A percentile compares a stretch with the other conserved stretches of the same genome.
These are phyloP conservation scores for Crithidia expoeki DNA, from an alignment of 208 protist genomes.

Conservation along the genomic window DNA sequence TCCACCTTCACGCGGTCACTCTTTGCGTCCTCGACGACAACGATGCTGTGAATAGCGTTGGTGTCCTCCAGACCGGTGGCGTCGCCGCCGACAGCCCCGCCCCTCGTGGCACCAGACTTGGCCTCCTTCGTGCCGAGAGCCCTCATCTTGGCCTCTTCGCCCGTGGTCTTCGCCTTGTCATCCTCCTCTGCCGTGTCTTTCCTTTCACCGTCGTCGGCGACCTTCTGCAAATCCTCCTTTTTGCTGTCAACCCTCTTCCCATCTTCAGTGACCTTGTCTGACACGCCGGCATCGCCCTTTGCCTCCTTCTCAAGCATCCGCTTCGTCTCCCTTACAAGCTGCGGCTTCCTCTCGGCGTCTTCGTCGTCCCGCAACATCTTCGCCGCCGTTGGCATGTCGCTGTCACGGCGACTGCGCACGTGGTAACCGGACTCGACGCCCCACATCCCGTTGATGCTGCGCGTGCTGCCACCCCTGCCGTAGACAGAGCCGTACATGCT, in stretches of 20 bases:
- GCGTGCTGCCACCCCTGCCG: constrained; percentile 12
- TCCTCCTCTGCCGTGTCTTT: constrained; percentile 3
- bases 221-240: constrained; percentile 7
- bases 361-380: constrained; percentile 30
- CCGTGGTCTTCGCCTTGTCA: constrained; percentile 5
- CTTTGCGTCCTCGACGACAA: constrained; percentile 35
- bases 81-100: constrained; percentile 5
- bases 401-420: constrained; percentile 21
- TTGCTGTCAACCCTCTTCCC: constrained; percentile 1
- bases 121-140: constrained; percentile 4
- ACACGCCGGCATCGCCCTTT: neutral
- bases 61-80: neutral
- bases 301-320: constrained; percentile 14
- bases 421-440: constrained; percentile 26
- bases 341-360: neutral
- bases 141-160: neutral
- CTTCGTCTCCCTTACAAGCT: constrained; percentile 9
- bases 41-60: constrained; percentile 32
- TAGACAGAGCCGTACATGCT: constrained; percentile 39
- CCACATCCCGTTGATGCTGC: constrained; percentile 46
- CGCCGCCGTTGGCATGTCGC: constrained; percentile 20
- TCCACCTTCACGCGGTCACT: constrained; percentile 26
- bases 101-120: neutral
- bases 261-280: constrained; percentile 5
- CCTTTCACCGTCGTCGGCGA: neutral